A percentile compares a stretch with the other conserved stretches of the same genome.
Conservation (phyloP, 805 yeast species). For the Alloascoidea hylecoeti region DNA sequence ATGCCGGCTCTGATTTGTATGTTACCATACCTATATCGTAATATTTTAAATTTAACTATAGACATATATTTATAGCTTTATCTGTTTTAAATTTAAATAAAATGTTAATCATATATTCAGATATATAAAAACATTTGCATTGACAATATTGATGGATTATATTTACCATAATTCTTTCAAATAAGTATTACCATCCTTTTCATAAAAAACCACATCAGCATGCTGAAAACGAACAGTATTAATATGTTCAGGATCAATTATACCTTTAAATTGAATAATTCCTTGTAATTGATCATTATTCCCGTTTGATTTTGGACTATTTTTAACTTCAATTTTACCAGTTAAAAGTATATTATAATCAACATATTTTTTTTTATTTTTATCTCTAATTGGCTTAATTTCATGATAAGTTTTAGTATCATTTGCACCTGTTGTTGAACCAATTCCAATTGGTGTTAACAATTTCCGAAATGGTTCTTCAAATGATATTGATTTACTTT, state of each 20-base stretch:
- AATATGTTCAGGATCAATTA: background rate
- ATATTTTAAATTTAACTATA: too few relatives aligned
- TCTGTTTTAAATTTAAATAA: too few relatives aligned
- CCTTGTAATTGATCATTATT: background rate
- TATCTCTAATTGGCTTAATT: background rate
- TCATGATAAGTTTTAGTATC: background rate
- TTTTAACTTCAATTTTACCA: background rate
- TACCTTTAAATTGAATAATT: too few relatives aligned
- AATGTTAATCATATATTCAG: too few relatives aligned
- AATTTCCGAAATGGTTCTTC: background rate
- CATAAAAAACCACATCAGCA: constrained; percentile 28
- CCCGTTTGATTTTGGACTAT: background rate
- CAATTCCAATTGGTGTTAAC: constrained; percentile 2
- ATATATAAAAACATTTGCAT: too few relatives aligned
- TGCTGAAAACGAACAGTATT: constrained; percentile 5
- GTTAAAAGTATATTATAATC: background rate
- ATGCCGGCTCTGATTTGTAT: too few relatives aligned
- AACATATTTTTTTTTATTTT: background rate
- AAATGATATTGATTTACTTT: background rate
- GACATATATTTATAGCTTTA: too few relatives aligned
- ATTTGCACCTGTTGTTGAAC: too few relatives aligned
- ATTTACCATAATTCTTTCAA: background rate
- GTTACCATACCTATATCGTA: too few relatives aligned
- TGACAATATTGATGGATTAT: too few relatives aligned
- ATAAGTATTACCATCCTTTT: constrained; percentile 16